Base-by-base conservation (phyloP, 2,329 filamentous ascomycete species). In the Fusarium brachygibbosum region DNA sequence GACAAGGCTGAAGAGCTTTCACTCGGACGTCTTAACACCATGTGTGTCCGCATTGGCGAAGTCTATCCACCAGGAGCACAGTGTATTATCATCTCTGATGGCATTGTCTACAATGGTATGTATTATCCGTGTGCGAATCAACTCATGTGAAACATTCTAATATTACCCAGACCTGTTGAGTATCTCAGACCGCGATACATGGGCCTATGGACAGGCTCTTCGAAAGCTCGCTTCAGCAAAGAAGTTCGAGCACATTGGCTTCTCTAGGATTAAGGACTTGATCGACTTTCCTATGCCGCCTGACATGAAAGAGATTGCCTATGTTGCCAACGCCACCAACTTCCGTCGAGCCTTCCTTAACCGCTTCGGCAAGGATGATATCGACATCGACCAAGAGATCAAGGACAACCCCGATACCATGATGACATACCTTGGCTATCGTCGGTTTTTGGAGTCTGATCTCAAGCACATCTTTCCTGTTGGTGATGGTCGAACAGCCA, bases 51-150 rank as follows among this genome's bases (percentile, higher is more conserved):
- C 6, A 77, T 78, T n/a, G 28, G 57, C 1, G 56, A 76, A 3
- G 37, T 77, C 2, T 78, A 78, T n/a, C 8, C 41, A 0, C 76
- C 76, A 6, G 76, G 76, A 3, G 76, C 76, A 2, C 41, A 66
- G 13, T 58, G 74, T 3, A 81, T 79, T 19, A 86, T 87, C 37
- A 80, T 85, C 12, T 86, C 85, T 0, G 85, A 87, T 68, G 85
- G 85, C 0, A 77, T 87, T 17, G 82, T 84, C 1, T 87, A 87
- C 44, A 87, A 86, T 59, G 85, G 84, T 85, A 69, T 28, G 76
- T 38, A 8, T 7, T 13, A 6, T 13, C 4, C 21, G 16, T 23
- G 14, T 16, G 5, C 6, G 23, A 25, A 12, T 16, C 6, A 23
- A 6, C 19, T 4, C 16, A 13, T 28, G 16, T 25, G 0, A n/a